These are phyloP conservation scores for Vicia sativa DNA, from an alignment of 306 rosid genomes.

Conservation along the genomic window DNA sequence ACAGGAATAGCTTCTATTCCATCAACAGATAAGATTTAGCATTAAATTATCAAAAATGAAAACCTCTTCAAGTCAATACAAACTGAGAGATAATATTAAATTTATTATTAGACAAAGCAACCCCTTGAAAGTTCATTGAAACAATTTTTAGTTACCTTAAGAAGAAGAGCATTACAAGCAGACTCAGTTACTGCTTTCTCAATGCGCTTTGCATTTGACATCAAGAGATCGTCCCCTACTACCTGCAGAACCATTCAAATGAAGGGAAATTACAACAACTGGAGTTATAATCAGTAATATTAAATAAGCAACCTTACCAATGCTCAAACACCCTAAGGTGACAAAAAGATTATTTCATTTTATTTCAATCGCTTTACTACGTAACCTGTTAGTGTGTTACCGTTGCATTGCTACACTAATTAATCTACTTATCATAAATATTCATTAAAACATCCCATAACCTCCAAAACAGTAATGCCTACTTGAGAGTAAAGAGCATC, in stretches of 20 bases:
- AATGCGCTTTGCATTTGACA: constrained; percentile 82
- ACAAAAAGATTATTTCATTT: neutral
- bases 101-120: constrained; percentile 18
- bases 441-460: constrained; percentile 9
- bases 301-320: neutral
- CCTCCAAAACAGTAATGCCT: constrained; percentile 14
- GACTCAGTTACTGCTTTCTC: constrained; percentile 76
- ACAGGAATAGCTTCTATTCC: constrained; percentile 29
- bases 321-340: constrained; percentile 20
- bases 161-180: constrained; percentile 83
- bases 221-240: constrained; percentile 83
- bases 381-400: constrained; percentile 1
- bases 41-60: neutral
- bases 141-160: constrained; percentile 68
- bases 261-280: constrained; percentile 30
- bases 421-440: constrained; percentile 13
- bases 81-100: constrained; percentile 9
- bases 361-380: neutral
- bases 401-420: neutral
- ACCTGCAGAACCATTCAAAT: constrained; percentile 64
- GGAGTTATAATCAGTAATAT: constrained; percentile 31
- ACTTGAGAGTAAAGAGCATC: constrained; percentile 18
- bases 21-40: constrained; percentile 2
- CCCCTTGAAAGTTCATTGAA: constrained; percentile 7
- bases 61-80: neutral